Conservation (phyloP, 176 grass and related monocot species). For the Cenchrus americanus region DNA sequence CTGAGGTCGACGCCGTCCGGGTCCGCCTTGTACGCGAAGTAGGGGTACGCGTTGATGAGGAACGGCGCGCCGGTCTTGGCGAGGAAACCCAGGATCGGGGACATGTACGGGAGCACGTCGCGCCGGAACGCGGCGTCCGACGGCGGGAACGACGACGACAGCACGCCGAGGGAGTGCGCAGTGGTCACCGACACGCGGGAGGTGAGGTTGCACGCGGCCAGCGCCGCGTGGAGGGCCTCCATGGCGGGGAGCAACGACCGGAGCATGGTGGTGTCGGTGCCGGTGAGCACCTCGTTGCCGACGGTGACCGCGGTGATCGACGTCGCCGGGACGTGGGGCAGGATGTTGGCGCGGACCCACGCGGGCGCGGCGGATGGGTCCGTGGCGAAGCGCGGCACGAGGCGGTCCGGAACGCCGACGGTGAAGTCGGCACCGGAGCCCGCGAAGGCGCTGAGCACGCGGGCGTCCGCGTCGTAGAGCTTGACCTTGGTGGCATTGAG, state of each 20-base stretch:
- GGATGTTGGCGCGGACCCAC: conserved; percentile 66
- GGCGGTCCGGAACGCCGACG: conserved; percentile 69
- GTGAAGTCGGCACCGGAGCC: conserved; percentile 70
- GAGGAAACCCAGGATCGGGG: conserved; percentile 67
- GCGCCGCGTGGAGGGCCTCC: conserved; percentile 62
- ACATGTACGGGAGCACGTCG: conserved; percentile 67
- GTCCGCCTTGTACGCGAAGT: conserved; percentile 92
- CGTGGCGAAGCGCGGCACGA: conserved; percentile 54
- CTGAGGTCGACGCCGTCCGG: conserved; percentile 55
- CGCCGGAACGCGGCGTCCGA: conserved; percentile 60
- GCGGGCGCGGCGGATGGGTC: conserved; percentile 49
- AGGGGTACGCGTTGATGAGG: conserved; percentile 90
- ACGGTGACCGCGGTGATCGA: conserved; percentile 67
- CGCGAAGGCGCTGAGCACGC: conserved; percentile 75
- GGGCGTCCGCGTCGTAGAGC: conserved; percentile 77
- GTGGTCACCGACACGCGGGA: conserved; percentile 67
- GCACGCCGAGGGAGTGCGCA: conserved; percentile 85
- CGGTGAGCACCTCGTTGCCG: conserved; percentile 89
- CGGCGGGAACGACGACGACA: conserved; percentile 76
- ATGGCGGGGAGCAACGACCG: conserved; percentile 76
- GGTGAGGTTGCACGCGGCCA: conserved; percentile 55
- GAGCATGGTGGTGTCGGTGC: conserved; percentile 57
- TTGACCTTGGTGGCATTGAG: conserved; percentile 59
- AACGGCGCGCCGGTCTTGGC: conserved; percentile 66
- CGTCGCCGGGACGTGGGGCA: conserved; percentile 72